phyloP scores from a whole-genome alignment of 495 filamentous ascomycete species.

The Aspergillus diversus region DNA sequence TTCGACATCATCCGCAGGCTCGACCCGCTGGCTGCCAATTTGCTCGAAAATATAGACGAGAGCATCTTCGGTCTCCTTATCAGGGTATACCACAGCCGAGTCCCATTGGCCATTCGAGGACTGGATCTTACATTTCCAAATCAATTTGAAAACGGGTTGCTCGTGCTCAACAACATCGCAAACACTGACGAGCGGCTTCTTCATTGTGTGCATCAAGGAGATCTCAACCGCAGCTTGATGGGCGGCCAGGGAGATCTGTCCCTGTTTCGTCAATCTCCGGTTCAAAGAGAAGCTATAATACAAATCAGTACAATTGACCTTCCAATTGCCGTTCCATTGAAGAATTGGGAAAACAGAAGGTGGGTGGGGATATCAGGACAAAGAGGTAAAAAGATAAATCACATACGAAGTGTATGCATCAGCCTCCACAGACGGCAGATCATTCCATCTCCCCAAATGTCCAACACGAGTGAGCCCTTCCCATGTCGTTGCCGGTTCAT shows the following conservation, averaged over 20 bases:
- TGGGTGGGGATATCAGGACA: neutral
- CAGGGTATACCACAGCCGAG: conserved; percentile 37
- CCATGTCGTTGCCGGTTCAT: conserved; percentile 60
- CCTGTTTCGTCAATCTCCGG: conserved; percentile 29
- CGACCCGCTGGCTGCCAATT: conserved; percentile 32
- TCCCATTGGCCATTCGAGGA: conserved; percentile 31
- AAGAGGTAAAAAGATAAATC: conserved; percentile 1
- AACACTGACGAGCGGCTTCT: conserved; percentile 35
- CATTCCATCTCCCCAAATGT: conserved; percentile 51
- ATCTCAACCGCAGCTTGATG: conserved; percentile 54
- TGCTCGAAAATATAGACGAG: conserved; percentile 47
- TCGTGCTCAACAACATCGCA: conserved; percentile 38
- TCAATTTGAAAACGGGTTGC: conserved; percentile 29
- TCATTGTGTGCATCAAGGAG: conserved; percentile 39
- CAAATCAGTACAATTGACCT: conserved; percentile 5
- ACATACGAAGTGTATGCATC: conserved; percentile 38
- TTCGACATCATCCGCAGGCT: conserved; percentile 14
- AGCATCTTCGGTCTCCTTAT: conserved; percentile 31
- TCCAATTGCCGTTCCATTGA: neutral
- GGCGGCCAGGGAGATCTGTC: conserved; percentile 33
- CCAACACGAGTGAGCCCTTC: conserved; percentile 63
- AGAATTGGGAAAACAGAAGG: neutral
- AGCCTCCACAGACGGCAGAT: conserved; percentile 25
- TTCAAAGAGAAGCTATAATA: conserved; percentile 23
- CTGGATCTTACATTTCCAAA: conserved; percentile 35